Conservation (phyloP, 306 rosid species). For the Malus sieversii region DNA sequence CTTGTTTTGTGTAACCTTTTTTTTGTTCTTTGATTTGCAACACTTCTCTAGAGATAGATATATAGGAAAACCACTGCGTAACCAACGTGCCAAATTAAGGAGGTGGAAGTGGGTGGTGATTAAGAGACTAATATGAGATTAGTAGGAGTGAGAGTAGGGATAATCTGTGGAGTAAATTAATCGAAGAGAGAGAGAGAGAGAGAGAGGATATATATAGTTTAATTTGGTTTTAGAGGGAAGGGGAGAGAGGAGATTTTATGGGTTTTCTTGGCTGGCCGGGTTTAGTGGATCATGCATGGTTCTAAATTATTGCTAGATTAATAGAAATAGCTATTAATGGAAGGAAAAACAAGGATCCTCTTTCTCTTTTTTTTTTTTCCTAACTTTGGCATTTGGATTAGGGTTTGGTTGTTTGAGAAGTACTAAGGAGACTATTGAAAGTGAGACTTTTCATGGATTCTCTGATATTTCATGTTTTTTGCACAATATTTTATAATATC, state of each 20-base stretch:
- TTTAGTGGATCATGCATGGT: background rate
- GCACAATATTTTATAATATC: no score
- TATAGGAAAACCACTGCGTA: background rate
- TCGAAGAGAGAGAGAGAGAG: background rate
- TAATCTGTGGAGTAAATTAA: background rate
- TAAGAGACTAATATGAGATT: no score
- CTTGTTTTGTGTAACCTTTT: background rate
- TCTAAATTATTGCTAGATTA: background rate
- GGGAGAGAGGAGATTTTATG: background rate
- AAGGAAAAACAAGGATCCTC: background rate
- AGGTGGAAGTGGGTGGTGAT: background rate
- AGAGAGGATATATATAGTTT: background rate
- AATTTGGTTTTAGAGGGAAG: background rate
- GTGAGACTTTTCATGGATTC: fast-evolving
- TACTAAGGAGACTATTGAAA: no score
- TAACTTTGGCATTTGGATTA: background rate
- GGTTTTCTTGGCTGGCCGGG: background rate
- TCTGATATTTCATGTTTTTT: no score
- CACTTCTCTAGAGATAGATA: background rate
- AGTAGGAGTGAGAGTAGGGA: background rate
- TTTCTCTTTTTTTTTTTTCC: background rate
- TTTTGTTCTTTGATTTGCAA: background rate
- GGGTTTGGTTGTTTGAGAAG: background rate
- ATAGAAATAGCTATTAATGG: background rate
- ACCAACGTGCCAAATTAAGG: background rate